Base-by-base conservation (phyloP, 441 rosid species). In the Breynia disticha region DNA sequence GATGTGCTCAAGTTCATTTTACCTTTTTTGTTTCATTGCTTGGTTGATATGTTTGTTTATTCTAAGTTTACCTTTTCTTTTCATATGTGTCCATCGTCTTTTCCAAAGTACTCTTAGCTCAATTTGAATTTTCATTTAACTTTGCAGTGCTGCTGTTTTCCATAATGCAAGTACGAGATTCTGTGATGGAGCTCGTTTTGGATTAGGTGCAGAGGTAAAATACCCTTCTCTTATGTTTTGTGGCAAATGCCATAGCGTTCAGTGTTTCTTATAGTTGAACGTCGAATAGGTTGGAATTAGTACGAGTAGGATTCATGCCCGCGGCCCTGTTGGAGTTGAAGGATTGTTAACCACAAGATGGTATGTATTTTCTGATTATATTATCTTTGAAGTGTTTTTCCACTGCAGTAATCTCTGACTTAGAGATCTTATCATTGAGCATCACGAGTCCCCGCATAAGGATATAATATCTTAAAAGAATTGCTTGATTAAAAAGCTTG, bases 281-380 rank as follows among this genome's bases (percentile, higher is more conserved):
- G n/a, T n/a, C n/a, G n/a, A 28, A 61, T 64, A 91, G 98, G 97
- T 93, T 47, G 99, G 99, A 52, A 93, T 86, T 69, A 89, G 99
- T 71, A 89, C 97, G 19, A 81, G 99, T 60, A 83, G 96, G 65
- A 93, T 93, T 52, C 99, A 93, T 64, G 99, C 99, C 35, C 95
- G 99, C 15, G 99, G 99, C 55, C 97, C 99, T 38, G 99, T 93
- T 8, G 99, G 97, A 53, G 97, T 93, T 22, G 99, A 86, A 75
- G 99, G 99, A 53, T 49, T 93, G 73, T 61, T 93, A 59, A 93
- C 99, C 11, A 93, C 96, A 32, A 68, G 87, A 89, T 93, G 99
- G 99, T 91, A 83, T 50, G 54, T 50, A 24, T 2, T 2, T 24
- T 24, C 32, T 24, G 32, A 24, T 7, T 24, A 2, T 24, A 24